Evolutionary conservation across 2,329 filamentous ascomycete species (phyloP), one percentile per base, ranked within the genome.

Genomic region (Stagonosporopsis vannaccii): DNA sequence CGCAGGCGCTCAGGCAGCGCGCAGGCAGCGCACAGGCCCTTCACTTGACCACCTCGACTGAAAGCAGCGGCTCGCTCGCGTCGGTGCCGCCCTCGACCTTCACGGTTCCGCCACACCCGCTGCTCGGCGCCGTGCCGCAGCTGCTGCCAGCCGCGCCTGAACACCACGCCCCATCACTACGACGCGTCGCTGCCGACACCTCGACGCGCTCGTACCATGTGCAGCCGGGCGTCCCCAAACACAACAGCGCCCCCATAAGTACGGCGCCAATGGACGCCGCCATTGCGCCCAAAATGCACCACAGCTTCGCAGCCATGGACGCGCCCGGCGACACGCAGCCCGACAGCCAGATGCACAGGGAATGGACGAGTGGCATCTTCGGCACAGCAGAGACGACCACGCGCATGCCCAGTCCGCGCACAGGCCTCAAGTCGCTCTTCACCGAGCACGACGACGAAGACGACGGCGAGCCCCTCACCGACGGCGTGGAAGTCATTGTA

Each of bases 311-410:
- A 30, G 76, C 68, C 42, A 71, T 73, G 45, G 74, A 74, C 54
- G 66, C 60, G 17, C 69, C 70, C 2, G 79, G 79, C 45, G 80
- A 82, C 58, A 82, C 80, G 1, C 80, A 82, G 67, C 74, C 75
- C 22, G 78, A 79, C 50, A 79, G 78, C 49, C 80, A 82, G 60
- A 75, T 81, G 41, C 78, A 79, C 63, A 76, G 68, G 42, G 66
- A 77, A 20, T 79, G 68, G 57, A 74, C 71, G 40, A 78, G 75
- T 36, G 68, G 61, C 23, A 54, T 69, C 22, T 63, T 53, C 17
- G 60, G 54, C 36, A 57, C 51, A 35, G 58, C 56, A 40, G 60
- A 57, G 22, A 59, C 41, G 20, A 58, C 35, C 37, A 56, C 59
- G 39, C 35, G 35, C 37, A 41, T 39, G 19, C 42, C 45, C 13